phyloP scores from a whole-genome alignment of 371 early-diverging fungal genomes.

The Funneliformis caledonium region DNA sequence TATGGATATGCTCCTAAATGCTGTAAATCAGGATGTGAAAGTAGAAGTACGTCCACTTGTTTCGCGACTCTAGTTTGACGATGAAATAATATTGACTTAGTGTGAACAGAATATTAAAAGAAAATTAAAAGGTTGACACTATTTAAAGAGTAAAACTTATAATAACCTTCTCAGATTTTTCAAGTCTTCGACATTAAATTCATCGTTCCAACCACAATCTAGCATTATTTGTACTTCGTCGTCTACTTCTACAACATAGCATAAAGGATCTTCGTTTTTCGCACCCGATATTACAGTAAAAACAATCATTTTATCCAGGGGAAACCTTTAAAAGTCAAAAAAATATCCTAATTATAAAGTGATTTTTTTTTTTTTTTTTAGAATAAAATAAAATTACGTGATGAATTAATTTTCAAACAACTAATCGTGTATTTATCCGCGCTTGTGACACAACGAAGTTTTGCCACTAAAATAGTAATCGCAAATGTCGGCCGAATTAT shows the following conservation, averaged over 20 bases:
- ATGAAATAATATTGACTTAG: background rate
- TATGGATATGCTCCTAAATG: constrained; percentile 93
- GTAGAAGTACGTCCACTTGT: constrained; percentile 90
- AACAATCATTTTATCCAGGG: constrained; percentile 10
- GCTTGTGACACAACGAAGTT: too few species aligned
- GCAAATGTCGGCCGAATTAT: background rate
- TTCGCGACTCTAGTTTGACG: constrained; percentile 69
- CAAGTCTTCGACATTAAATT: constrained; percentile 72
- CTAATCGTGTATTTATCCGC: too few species aligned
- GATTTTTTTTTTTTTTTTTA: too few species aligned
- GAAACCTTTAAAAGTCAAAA: background rate
- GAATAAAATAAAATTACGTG: too few species aligned
- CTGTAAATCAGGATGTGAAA: constrained; percentile 88
- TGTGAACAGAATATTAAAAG: too few species aligned
- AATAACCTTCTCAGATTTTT: constrained; percentile 67
- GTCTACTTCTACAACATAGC: constrained; percentile 92
- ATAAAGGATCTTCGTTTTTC: constrained; percentile 80
- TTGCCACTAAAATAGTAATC: too few species aligned
- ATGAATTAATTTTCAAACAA: too few species aligned
- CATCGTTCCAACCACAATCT: constrained; percentile 92
- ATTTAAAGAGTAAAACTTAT: background rate
- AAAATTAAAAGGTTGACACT: background rate
- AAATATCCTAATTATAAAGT: background rate
- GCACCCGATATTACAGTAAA: constrained; percentile 89
- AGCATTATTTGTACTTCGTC: constrained; percentile 88